Evolutionary conservation across 2,329 filamentous ascomycete species (phyloP), one percentile per base, ranked within the genome.

Genomic region (Fusarium nematophilum): DNA sequence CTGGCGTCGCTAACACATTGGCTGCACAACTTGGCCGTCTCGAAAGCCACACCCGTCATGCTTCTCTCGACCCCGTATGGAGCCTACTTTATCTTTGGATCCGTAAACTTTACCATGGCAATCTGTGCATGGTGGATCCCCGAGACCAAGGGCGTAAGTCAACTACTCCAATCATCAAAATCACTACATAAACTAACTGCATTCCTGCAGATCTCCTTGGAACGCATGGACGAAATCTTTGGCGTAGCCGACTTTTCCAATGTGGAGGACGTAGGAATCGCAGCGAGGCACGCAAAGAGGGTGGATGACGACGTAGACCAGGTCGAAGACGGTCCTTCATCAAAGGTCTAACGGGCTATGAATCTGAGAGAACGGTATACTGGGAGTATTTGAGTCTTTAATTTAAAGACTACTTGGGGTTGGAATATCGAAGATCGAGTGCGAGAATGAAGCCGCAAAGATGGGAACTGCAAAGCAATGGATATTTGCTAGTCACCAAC

Each of bases 11-110:
- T 85, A 2, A 86, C 83, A 1, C 85, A 88, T 65, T 87, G 85
- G 85, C 69, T 89, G 1, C 88, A 88, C 71, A 88, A 89, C 64
- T 82, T 89, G 31, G 85, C 86, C 3, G 84, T 89, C 14, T 84
- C 86, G 6, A 76, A 85, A 18, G 83, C 84, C 17, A 85, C 84
- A 1, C 85, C 84, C 0, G 81, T 81, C 29, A 88, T 89, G 86
- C 77, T 89, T 58, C 78, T 80, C 75, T 61, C 58, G 8, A 62
- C 57, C 6, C 67, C 68, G 1, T 72, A 66, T 36, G 80, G 81
- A 25, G 81, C 83, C 0, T 88, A 86, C 72, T 78, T 88, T 53
- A 83, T 86, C 43, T 88, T 85, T 70, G 78, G 81, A 5, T 80
- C 73, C 17, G 85, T 87, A 70, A 86, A 84, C 67, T 79, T 84